Evolutionary conservation across 495 filamentous ascomycete species (phyloP).

Genomic region (Ascodesmis nigricans): DNA sequence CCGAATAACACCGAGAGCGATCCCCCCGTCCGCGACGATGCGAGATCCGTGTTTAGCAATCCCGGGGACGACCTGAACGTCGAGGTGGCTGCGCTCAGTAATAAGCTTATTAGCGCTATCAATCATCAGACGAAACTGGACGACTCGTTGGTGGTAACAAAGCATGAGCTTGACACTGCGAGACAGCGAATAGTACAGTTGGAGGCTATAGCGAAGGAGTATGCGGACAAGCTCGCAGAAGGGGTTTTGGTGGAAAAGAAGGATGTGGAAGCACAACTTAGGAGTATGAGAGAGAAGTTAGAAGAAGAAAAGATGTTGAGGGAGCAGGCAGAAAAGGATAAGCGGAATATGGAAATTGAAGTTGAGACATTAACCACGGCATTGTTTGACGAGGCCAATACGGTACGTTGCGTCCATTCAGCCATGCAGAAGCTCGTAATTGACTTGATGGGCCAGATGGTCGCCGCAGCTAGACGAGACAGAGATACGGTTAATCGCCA

Average conservation of each 20-base stretch:
- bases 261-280: conserved; percentile 45
- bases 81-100: conserved; percentile 77
- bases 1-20: neutral
- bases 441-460: conserved; percentile 47
- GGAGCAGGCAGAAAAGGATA: conserved; percentile 41
- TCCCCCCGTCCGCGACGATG: neutral
- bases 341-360: conserved; percentile 55
- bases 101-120: conserved; percentile 89
- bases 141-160: conserved; percentile 59
- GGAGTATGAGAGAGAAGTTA: conserved; percentile 43
- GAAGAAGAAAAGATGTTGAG: conserved; percentile 39
- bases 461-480: conserved; percentile 55
- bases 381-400: conserved; percentile 88
- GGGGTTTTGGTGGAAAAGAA: conserved; percentile 48
- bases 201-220: conserved; percentile 43
- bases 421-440: conserved; percentile 1
- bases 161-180: conserved; percentile 62
- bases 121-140: conserved; percentile 90
- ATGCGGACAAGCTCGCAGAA: conserved; percentile 46
- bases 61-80: conserved; percentile 45
- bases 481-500: conserved; percentile 52
- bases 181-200: conserved; percentile 43
- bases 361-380: conserved; percentile 73
- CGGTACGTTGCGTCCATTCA: conserved; percentile 26
- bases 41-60: neutral